Conservation (phyloP, 1,284 basidiomycete species). For the Cystobasidium sp. region DNA sequence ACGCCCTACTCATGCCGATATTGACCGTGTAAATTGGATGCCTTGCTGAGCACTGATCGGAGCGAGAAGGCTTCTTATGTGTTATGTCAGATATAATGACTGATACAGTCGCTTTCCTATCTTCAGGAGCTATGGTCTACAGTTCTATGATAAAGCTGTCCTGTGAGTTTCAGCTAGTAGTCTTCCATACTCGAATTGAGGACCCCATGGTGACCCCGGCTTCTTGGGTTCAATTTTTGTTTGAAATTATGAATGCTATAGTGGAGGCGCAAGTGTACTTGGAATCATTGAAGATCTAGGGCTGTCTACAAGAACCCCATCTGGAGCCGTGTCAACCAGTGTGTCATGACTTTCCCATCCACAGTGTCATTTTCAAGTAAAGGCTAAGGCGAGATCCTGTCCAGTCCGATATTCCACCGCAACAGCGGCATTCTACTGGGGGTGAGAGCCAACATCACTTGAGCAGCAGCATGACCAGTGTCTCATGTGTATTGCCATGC, state of each 20-base stretch:
- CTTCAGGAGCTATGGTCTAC: conserved; percentile 8
- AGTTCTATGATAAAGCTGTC: conserved; percentile 14
- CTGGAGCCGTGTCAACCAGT: conserved; percentile 7
- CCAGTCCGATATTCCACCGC: conserved; percentile 9
- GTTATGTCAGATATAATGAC: background rate
- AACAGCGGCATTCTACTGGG: conserved; percentile 6
- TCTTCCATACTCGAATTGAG: no score
- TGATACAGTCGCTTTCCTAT: background rate
- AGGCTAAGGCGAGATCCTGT: no score
- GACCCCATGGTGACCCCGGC: no score
- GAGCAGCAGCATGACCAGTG: background rate
- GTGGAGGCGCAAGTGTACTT: conserved; percentile 7
- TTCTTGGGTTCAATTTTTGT: no score
- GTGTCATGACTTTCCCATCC: background rate
- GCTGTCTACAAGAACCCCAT: background rate
- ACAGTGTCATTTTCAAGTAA: background rate
- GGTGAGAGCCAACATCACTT: background rate
- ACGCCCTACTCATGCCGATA: conserved; percentile 3
- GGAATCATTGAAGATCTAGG: conserved; percentile 9
- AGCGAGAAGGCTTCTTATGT: background rate
- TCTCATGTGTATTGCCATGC: background rate
- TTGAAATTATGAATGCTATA: no score
- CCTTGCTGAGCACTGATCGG: background rate
- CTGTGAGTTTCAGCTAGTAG: background rate
- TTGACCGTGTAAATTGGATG: background rate